Conservation (phyloP, 148 eudicot genomes). For the Fagopyrum esculentum region DNA sequence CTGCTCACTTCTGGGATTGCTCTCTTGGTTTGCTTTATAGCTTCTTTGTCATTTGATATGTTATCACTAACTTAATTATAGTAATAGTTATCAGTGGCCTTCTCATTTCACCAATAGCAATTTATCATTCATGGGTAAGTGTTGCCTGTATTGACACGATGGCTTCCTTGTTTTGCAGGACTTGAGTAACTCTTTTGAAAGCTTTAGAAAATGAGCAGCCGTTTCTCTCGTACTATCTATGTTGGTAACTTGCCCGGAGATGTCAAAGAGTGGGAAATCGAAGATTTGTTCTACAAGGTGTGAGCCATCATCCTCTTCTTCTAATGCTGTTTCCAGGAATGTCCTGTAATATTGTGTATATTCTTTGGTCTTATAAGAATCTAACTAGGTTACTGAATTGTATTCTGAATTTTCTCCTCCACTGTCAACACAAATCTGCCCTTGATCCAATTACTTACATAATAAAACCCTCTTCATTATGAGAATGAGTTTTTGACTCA, state of each 20-base stretch:
- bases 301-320: slow-evolving; percentile 8
- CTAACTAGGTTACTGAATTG: neutral
- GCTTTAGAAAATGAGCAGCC: slow-evolving; percentile 64
- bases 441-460: no score
- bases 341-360: neutral
- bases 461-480: no score
- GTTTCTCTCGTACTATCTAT: slow-evolving; percentile 85
- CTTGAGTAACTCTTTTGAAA: slow-evolving; percentile 9
- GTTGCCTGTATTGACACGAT: slow-evolving; percentile 12
- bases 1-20: slow-evolving; percentile 83
- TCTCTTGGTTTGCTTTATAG: slow-evolving; percentile 89
- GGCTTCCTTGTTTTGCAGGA: neutral
- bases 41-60: slow-evolving; percentile 38
- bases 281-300: slow-evolving; percentile 96
- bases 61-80: slow-evolving; percentile 12
- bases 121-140: neutral
- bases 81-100: neutral
- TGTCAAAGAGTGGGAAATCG: slow-evolving; percentile 79
- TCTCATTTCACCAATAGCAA: neutral
- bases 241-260: slow-evolving; percentile 97
- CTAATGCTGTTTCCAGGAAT: neutral
- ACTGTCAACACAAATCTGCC: neutral
- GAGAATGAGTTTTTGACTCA: no score
- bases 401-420: neutral
- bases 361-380: neutral